phyloP scores from a whole-genome alignment of 2,329 filamentous ascomycete species.

The Alternaria triticimaculans region DNA sequence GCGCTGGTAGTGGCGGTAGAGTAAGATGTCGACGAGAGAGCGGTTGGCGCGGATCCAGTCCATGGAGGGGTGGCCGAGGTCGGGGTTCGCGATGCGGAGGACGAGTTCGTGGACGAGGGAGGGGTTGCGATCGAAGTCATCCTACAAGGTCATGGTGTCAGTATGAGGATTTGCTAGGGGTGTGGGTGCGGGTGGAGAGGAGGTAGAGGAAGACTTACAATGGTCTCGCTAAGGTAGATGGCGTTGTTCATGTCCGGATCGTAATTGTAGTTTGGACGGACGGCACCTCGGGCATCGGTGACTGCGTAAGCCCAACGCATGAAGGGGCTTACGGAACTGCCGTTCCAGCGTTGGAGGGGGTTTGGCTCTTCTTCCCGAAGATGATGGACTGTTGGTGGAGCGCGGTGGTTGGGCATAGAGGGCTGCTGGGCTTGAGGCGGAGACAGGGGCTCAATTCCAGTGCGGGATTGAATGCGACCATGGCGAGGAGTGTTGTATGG shows the following conservation, averaged over 20 bases:
- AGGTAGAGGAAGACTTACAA: background rate
- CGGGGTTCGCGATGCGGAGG: conserved; percentile 3
- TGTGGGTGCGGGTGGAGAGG: background rate
- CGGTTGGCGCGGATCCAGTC: conserved; percentile 4
- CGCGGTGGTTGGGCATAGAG: background rate
- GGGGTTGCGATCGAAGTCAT: conserved; percentile 7
- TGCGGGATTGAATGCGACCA: background rate
- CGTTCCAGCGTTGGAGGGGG: conserved; percentile 5
- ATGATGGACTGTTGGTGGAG: background rate
- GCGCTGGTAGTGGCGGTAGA: conserved; percentile 11
- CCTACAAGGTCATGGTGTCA: no score
- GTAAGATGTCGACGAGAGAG: conserved; percentile 9
- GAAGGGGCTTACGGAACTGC: background rate
- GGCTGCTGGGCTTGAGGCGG: background rate
- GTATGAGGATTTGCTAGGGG: background rate
- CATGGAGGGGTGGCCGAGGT: conserved; percentile 5
- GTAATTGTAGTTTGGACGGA: background rate
- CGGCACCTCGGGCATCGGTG: background rate
- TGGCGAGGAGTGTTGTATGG: background rate
- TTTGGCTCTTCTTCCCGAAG: background rate
- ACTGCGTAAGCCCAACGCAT: conserved; percentile 7
- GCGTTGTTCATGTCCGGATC: conserved; percentile 7
- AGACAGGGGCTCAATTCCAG: background rate
- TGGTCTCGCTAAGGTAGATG: background rate
- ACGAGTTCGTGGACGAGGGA: conserved; percentile 10